phyloP scores from a whole-genome alignment of 257 asterid genomes.

The Jacaranda copaia region DNA sequence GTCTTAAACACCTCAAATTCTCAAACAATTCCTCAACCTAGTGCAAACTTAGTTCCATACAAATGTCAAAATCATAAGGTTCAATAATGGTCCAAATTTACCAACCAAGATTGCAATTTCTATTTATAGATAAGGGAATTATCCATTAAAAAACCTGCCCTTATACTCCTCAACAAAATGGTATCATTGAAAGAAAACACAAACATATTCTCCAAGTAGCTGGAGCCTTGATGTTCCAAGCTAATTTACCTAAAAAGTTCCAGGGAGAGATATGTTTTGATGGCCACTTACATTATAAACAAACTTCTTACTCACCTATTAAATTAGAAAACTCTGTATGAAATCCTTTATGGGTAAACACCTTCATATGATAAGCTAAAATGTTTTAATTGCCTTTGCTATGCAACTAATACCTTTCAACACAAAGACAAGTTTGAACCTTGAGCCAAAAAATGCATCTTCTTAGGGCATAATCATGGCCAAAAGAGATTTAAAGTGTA shows the following conservation, averaged over 20 bases:
- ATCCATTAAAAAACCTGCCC: not conserved
- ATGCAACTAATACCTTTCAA: not conserved
- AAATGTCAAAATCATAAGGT: not conserved
- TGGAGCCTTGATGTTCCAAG: not conserved
- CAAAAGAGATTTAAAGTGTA: not conserved
- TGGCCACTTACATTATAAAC: not conserved
- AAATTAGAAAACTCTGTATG: not conserved
- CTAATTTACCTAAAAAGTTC: not conserved
- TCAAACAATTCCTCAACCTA: no score
- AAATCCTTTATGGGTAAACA: not conserved
- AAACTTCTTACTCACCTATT: no score
- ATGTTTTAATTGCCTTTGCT: not conserved
- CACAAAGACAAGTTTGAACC: not conserved
- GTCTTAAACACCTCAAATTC: not conserved
- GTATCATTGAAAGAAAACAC: not conserved
- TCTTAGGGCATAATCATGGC: not conserved
- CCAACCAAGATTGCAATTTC: no score
- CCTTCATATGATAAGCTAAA: no score
- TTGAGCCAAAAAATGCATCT: no score
- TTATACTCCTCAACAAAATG: not conserved
- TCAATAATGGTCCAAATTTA: no score
- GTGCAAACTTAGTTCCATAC: not conserved
- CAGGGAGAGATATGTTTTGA: not conserved
- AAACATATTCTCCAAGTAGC: not conserved
- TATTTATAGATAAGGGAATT: not conserved